Evolutionary conservation across 305 asterid genomes (phyloP).

Genomic region (Plantago coronopus): DNA sequence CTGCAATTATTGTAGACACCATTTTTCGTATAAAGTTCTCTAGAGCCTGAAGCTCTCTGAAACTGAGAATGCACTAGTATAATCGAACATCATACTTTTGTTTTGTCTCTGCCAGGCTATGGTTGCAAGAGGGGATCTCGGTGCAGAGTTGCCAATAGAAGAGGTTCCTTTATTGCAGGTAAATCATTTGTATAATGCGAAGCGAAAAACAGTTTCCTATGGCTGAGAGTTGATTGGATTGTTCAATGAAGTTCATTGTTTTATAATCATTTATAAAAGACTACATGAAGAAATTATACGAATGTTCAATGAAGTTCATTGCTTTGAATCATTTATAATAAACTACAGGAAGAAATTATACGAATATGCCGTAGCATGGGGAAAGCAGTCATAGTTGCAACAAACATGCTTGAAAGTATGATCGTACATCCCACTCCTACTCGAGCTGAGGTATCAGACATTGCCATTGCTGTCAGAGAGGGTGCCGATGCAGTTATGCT

Average conservation of each 20-base stretch:
- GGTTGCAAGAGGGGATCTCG: constrained; percentile 99
- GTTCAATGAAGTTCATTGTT: constrained; percentile 13
- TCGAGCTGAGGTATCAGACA: constrained; percentile 95
- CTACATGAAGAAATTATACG: constrained; percentile 83
- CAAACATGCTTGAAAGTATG: constrained; percentile 99
- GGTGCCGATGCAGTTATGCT: constrained; percentile 99
- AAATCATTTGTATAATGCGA: neutral
- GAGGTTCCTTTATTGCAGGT: constrained; percentile 99
- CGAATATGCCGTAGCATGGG: constrained; percentile 89
- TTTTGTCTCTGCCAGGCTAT: constrained; percentile 57
- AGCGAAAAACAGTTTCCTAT: neutral
- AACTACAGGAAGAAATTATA: constrained; percentile 82
- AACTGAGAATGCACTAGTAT: constrained; percentile 2
- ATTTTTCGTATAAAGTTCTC: neutral
- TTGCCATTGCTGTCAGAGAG: constrained; percentile 89
- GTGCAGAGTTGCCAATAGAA: constrained; percentile 94
- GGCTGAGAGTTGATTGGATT: neutral
- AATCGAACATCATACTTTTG: constrained; percentile 9
- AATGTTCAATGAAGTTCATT: no score
- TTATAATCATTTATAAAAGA: constrained; percentile 25
- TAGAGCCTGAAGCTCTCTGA: no score
- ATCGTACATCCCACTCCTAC: constrained; percentile 96
- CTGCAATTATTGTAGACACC: neutral
- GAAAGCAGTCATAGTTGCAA: constrained; percentile 94
- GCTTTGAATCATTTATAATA: constrained; percentile 21